phyloP scores from a whole-genome alignment of 2,329 filamentous ascomycete species.

The Colletotrichum aenigma region DNA sequence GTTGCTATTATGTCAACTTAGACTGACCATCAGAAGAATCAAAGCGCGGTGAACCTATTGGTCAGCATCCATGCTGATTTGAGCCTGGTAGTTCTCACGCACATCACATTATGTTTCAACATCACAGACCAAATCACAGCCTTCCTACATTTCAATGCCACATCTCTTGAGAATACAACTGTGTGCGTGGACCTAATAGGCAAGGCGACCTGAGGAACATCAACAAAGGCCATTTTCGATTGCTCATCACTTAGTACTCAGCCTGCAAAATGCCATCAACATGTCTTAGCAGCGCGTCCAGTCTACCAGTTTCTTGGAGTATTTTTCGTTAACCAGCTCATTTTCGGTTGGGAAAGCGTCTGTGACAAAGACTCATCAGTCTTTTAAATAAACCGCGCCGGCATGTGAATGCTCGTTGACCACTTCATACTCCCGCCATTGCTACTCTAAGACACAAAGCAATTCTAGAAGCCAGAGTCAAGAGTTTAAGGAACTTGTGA shows the following conservation, averaged over 20 bases:
- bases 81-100: background rate
- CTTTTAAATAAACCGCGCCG: background rate
- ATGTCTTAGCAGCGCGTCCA: background rate
- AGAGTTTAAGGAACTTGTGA: background rate
- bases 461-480: background rate
- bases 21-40: background rate
- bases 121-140: background rate
- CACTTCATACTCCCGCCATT: background rate
- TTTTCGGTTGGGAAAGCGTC: background rate
- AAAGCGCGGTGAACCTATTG: too few relatives aligned
- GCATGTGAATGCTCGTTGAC: background rate
- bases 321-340: background rate
- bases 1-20: background rate
- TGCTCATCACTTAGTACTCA: background rate
- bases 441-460: background rate
- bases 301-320: background rate
- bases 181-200: background rate
- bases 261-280: background rate
- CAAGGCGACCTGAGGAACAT: background rate
- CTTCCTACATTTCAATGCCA: accelerated
- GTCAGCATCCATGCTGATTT: too few relatives aligned
- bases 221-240: background rate
- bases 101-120: background rate
- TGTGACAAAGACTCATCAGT: background rate
- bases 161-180: accelerated